Base-by-base conservation (phyloP, 2,329 filamentous ascomycete species). In the Paraphaeosphaeria minitans region DNA sequence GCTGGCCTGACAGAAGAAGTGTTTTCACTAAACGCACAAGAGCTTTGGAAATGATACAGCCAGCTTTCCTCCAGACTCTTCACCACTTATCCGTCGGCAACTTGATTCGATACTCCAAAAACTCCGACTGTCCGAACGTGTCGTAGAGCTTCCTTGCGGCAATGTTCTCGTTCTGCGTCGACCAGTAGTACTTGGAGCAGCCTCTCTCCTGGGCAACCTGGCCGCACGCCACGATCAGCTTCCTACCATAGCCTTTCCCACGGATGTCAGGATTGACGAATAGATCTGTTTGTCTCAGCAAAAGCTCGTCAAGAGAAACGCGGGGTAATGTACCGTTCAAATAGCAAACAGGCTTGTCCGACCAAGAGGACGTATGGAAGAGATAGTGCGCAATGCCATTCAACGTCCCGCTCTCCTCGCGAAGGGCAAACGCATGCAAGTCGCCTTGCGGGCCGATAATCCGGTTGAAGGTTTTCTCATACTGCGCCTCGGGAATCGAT, bases 1-100 rank as follows among this genome's bases (percentile, higher is more conserved):
- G 79, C 75, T 1, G 74, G 77, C 1, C 68, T 85, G 39, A 73
- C 80, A 22, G 77, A 83, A 53, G 80, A 81, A 50, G 67, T 89
- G 0, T 86, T 88, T 63, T 79, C 80, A 46, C 74, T 72, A 21
- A 88, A 88, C 63, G 84, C 85, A 0, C 80, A 86, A 66, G 78
- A 80, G 39, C 68, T 89, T 57, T 82, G 80, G 73, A 75, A 41
- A 29, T 51, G 19, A 29, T 13, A 41, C 33, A 21, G 21, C 35
- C 22, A 39, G 21, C 21, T 27, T 27, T 39, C 14, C 13, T n/a
- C 21, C 16, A 9, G 5, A 4, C 24, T n/a, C 13, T 24, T 50
- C 31, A 51, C 35, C 48, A 51, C 22, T 51, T 51, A 14, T 51
- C 48, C 22, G 1, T 41, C 27, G 48, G 48, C 19, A 51, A 21